Evolutionary conservation across 176 grass and related monocot genomes (phyloP).

Genomic region (Alopecurus myosuroides): DNA sequence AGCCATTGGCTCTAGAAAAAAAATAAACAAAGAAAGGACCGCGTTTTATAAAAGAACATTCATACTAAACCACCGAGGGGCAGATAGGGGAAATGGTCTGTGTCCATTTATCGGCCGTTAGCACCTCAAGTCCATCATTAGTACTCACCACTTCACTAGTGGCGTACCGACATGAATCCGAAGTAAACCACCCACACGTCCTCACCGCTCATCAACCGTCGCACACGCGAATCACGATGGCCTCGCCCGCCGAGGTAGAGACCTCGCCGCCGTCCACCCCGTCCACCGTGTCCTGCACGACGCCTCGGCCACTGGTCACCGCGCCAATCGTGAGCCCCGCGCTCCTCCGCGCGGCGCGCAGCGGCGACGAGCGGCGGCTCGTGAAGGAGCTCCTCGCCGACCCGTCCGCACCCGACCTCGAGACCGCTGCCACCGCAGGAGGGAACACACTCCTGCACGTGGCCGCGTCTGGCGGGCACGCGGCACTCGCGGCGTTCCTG

Average conservation of each 20-base stretch:
- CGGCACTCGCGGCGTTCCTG: slow-evolving; percentile 21
- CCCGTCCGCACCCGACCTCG: slow-evolving; percentile 32
- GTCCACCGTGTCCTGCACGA: slow-evolving; percentile 28
- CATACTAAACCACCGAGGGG: neutral
- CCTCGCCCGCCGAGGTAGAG: slow-evolving; percentile 23
- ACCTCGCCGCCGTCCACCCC: slow-evolving; percentile 33
- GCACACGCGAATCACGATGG: slow-evolving; percentile 8
- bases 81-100: neutral
- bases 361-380: slow-evolving; percentile 45
- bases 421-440: slow-evolving; percentile 23
- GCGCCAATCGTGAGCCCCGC: slow-evolving; percentile 21
- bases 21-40: too few relatives aligned
- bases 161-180: neutral
- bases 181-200: neutral
- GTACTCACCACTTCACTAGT: neutral
- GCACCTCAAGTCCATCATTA: neutral
- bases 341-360: slow-evolving; percentile 37
- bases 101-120: neutral
- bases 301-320: neutral
- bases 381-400: slow-evolving; percentile 56
- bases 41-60: too few relatives aligned
- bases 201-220: neutral
- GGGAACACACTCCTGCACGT: slow-evolving; percentile 51
- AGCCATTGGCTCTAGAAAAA: too few relatives aligned
- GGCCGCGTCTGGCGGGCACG: slow-evolving; percentile 14